Percentiles rank a stretch among this genome's conserved stretches.
Evolutionary conservation across 371 early-diverging fungal species (phyloP).

Genomic region (Mortierella sp.): DNA sequence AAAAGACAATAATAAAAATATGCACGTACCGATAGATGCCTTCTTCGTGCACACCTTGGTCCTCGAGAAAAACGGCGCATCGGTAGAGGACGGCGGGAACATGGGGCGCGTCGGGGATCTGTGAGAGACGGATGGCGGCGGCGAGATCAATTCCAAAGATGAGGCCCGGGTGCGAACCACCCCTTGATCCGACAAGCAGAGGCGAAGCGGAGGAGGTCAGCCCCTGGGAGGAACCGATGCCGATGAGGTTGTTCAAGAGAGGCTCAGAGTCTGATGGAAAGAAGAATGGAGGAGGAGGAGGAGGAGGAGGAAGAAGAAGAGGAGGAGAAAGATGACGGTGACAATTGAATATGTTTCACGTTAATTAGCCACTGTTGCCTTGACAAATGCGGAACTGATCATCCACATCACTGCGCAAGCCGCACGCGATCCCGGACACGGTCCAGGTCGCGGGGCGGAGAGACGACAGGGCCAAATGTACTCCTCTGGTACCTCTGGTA

Average conservation of each 20-base stretch:
- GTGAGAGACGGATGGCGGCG: slow-evolving; percentile 39
- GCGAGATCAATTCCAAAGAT: slow-evolving; percentile 44
- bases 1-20: not conserved
- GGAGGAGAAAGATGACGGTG: not conserved
- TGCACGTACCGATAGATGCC: slow-evolving; percentile 54
- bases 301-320: not conserved
- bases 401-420: too few species aligned
- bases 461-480: too few species aligned
- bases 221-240: too few species aligned
- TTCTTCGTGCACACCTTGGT: slow-evolving; percentile 46
- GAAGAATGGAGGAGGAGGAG: not conserved
- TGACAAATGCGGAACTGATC: too few species aligned
- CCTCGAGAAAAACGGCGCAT: slow-evolving; percentile 47
- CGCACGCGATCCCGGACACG: too few species aligned
- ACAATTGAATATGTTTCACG: too few species aligned
- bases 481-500: too few species aligned
- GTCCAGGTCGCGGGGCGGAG: too few species aligned
- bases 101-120: slow-evolving; percentile 36
- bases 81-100: slow-evolving; percentile 49
- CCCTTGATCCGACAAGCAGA: too few species aligned
- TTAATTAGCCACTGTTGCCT: too few species aligned
- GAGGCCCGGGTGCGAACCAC: slow-evolving; percentile 7
- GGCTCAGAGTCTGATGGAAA: slow-evolving; percentile 46
- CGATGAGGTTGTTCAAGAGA: slow-evolving; percentile 18
- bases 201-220: too few species aligned